Evolutionary conservation across 805 yeast species (phyloP).

Genomic region (Hanseniaspora guilliermondii): DNA sequence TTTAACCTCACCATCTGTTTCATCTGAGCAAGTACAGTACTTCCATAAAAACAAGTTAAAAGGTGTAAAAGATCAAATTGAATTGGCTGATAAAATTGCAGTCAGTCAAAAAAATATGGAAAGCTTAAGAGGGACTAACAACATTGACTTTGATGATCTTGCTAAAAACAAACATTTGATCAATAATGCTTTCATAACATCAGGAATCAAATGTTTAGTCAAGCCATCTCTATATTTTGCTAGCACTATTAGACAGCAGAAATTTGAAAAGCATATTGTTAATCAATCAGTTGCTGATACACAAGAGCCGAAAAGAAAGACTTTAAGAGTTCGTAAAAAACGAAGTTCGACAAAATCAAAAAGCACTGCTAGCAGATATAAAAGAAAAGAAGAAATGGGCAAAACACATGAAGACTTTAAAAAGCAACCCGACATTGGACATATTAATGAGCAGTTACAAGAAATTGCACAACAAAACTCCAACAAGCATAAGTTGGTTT

Average conservation of each 20-base stretch:
- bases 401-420: background rate
- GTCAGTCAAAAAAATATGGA: background rate
- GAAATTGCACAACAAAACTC: background rate
- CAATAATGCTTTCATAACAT: constrained; percentile 12
- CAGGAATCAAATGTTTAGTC: background rate
- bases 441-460: background rate
- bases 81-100: background rate
- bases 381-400: background rate
- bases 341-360: background rate
- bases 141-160: background rate
- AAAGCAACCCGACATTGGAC: background rate
- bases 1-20: background rate
- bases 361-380: background rate
- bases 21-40: constrained; percentile 8
- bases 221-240: background rate
- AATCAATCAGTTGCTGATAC: background rate
- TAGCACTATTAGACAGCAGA: background rate
- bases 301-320: background rate
- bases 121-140: background rate
- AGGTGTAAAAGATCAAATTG: background rate
- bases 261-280: constrained; percentile 16
- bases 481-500: background rate
- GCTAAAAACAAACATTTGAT: constrained; percentile 14
- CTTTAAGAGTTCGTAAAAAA: background rate
- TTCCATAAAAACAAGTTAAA: constrained; percentile 6